Evolutionary conservation across 2,329 filamentous ascomycete genomes (phyloP).

Genomic region (Beauveria varroae): DNA sequence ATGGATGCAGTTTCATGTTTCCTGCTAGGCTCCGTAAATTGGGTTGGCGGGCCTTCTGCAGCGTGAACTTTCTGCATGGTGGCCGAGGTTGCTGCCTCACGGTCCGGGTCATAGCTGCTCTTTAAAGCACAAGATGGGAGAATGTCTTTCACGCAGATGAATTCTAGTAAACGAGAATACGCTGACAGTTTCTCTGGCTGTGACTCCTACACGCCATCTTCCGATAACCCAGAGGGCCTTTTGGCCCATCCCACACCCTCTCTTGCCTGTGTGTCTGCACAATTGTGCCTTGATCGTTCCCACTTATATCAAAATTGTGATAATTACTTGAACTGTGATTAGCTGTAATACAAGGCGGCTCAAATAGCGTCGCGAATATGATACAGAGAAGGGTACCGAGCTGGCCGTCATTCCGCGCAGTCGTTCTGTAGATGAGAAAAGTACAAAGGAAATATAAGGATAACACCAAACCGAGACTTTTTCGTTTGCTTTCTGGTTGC

Average conservation of each 20-base stretch:
- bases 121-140: too few relatives aligned
- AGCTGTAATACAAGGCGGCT: slow-evolving; percentile 12
- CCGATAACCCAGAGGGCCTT: background rate
- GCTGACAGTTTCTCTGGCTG: background rate
- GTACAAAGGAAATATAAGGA: slow-evolving; percentile 9
- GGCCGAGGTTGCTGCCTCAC: background rate
- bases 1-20: background rate
- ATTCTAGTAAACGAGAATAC: too few relatives aligned
- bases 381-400: slow-evolving; percentile 1
- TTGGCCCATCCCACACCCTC: slow-evolving; percentile 4
- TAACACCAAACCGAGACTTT: slow-evolving; percentile 5
- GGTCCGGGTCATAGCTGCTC: background rate
- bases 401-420: background rate
- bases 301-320: too few relatives aligned
- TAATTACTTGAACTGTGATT: background rate
- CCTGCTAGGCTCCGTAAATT: background rate
- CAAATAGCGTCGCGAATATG: slow-evolving; percentile 23
- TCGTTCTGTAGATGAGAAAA: slow-evolving; percentile 3
- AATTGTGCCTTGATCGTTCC: background rate
- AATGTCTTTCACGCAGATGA: too few relatives aligned
- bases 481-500: background rate
- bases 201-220: slow-evolving; percentile 9
- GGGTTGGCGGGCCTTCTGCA: background rate
- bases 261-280: slow-evolving; percentile 1
- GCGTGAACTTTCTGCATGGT: background rate